phyloP scores from a whole-genome alignment of 2,329 filamentous ascomycete genomes.

The Ceratocystis papillata region DNA sequence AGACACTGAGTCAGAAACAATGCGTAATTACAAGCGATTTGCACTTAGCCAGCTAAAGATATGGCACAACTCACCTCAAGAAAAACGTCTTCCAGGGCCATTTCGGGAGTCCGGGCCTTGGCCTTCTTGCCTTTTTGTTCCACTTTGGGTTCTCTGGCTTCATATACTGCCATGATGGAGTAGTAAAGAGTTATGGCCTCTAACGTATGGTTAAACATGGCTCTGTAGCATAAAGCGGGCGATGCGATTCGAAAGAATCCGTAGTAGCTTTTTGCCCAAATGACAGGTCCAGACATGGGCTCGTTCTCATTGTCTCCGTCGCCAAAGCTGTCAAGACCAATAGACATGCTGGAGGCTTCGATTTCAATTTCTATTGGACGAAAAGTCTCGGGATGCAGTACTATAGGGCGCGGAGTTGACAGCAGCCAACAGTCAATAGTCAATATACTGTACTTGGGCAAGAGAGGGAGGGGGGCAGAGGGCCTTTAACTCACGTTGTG shows the following conservation, averaged over 20 bases:
- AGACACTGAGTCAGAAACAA: neutral
- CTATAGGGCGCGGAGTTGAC: conserved; percentile 10
- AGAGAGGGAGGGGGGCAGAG: neutral
- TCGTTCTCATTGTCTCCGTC: conserved; percentile 11
- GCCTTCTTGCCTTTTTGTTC: conserved; percentile 30
- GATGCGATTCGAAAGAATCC: conserved; percentile 56
- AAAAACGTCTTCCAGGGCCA: conserved; percentile 31
- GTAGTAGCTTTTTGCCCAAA: conserved; percentile 55
- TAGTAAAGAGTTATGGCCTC: conserved; percentile 56
- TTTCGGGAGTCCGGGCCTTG: conserved; percentile 28
- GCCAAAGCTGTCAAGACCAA: conserved; percentile 37
- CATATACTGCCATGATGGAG: conserved; percentile 48
- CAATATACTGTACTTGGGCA: neutral
- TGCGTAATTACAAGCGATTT: neutral
- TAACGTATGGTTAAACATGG: conserved; percentile 48
- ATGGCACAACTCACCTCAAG: conserved; percentile 28
- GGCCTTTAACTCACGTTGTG: conserved; percentile 32
- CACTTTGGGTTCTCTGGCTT: conserved; percentile 31
- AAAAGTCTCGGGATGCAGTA: conserved; percentile 16
- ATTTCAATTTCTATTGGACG: conserved; percentile 42
- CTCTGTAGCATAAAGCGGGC: conserved; percentile 46
- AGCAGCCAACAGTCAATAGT: too few relatives aligned
- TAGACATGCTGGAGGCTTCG: conserved; percentile 37
- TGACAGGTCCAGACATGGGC: conserved; percentile 38
- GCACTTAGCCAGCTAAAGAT: neutral